Conservation (phyloP, 345 rosid species). For the Eutrema yunnanense region DNA sequence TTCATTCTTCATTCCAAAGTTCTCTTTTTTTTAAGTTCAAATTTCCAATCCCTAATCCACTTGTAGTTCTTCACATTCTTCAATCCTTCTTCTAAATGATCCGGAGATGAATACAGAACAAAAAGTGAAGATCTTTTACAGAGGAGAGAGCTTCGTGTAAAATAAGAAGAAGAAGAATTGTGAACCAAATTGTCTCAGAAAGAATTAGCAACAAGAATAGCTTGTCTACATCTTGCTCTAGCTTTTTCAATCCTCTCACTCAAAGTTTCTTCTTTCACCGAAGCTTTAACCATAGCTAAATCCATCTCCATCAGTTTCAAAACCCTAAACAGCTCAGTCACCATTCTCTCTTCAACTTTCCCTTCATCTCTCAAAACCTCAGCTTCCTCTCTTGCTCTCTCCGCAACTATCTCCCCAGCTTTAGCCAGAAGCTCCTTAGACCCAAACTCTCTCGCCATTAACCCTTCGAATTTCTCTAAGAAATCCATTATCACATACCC, state of each 20-base stretch:
- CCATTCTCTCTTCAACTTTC: conserved; percentile 77
- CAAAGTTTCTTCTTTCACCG: conserved; percentile 75
- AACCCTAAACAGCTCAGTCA: conserved; percentile 81
- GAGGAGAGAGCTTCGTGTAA: neutral
- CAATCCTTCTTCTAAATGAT: neutral
- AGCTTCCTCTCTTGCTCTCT: conserved; percentile 89
- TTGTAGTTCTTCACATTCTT: neutral
- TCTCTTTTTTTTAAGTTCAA: no score
- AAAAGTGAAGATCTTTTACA: neutral
- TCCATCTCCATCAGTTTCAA: conserved; percentile 97
- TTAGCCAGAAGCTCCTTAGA: conserved; percentile 68
- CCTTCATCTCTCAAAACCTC: conserved; percentile 76
- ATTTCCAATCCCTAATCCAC: no score
- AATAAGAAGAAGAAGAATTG: neutral
- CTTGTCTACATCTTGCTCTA: conserved; percentile 85
- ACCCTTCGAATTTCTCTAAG: conserved; percentile 58
- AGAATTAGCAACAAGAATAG: conserved; percentile 77
- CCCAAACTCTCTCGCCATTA: conserved; percentile 75
- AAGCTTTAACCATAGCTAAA: conserved; percentile 87
- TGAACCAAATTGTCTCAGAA: conserved; percentile 32
- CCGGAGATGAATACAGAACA: neutral
- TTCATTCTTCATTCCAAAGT: neutral
- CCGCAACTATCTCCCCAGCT: conserved; percentile 80
- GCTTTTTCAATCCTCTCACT: conserved; percentile 70
- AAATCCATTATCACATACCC: conserved; percentile 85